phyloP scores from a whole-genome alignment of 257 asterid genomes.

The Gentiana straminea region DNA sequence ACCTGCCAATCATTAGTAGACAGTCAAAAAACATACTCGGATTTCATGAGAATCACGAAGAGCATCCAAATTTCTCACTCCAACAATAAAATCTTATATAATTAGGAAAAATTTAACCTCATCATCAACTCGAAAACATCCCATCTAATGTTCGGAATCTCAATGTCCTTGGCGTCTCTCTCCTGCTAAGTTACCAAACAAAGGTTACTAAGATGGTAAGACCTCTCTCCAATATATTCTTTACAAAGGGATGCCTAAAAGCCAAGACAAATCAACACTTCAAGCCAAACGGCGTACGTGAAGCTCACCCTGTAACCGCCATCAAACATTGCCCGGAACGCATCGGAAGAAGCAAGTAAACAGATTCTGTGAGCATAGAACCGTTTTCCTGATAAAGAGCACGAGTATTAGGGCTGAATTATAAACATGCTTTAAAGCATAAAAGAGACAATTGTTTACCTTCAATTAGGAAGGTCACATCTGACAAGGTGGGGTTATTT shows the following conservation, averaged over 20 bases:
- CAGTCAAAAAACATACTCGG: slow-evolving; percentile 5
- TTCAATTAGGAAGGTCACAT: slow-evolving; percentile 93
- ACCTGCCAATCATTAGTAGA: slow-evolving; percentile 33
- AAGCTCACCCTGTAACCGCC: slow-evolving; percentile 94
- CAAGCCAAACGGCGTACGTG: not conserved
- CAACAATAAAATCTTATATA: no score
- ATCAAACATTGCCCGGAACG: slow-evolving; percentile 97
- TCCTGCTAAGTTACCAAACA: slow-evolving; percentile 44
- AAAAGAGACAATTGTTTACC: slow-evolving; percentile 26
- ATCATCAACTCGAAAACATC: slow-evolving; percentile 95
- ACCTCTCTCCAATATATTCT: no score
- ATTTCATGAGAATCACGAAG: not conserved
- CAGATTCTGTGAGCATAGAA: slow-evolving; percentile 97
- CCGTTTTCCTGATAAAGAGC: slow-evolving; percentile 34
- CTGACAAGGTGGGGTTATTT: slow-evolving; percentile 77
- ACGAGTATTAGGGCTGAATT: not conserved
- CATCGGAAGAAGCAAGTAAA: slow-evolving; percentile 95
- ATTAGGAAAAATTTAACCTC: slow-evolving; percentile 41
- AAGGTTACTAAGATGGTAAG: no score
- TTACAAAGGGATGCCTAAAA: not conserved
- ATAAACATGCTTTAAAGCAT: not conserved
- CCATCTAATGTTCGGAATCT: slow-evolving; percentile 95
- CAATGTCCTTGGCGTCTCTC: slow-evolving; percentile 94
- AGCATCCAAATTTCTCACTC: no score
- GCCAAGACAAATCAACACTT: no score